Evolutionary conservation across 495 filamentous ascomycete species (phyloP).

Genomic region (Xylaria intraflava): DNA sequence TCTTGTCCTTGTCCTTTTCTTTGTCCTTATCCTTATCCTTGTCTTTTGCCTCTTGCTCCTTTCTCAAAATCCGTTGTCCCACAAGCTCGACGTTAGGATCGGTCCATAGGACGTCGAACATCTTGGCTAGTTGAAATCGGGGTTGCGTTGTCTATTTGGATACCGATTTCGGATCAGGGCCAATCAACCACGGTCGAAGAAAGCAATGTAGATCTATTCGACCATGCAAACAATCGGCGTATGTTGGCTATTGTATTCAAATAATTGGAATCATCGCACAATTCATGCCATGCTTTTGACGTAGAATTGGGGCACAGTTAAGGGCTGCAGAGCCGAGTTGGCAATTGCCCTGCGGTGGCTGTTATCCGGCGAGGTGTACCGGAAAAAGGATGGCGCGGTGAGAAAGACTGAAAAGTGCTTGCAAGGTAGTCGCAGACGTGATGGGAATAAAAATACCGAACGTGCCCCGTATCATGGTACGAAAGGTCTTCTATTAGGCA

Average conservation of each 20-base stretch:
- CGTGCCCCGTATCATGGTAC: neutral
- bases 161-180: no score
- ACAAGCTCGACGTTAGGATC: constrained; percentile 41
- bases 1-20: constrained; percentile 25
- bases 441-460: neutral
- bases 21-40: constrained; percentile 30
- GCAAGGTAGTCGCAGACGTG: neutral
- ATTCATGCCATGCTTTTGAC: neutral
- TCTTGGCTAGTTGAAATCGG: constrained; percentile 16
- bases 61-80: constrained; percentile 36
- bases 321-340: neutral
- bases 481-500: neutral
- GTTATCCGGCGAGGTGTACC: neutral
- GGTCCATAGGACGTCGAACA: constrained; percentile 50
- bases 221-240: neutral
- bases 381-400: neutral
- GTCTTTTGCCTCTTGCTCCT: constrained; percentile 28
- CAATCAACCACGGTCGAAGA: neutral
- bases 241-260: neutral
- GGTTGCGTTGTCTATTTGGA: no score
- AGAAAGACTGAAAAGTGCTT: neutral
- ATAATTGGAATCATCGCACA: neutral
- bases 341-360: neutral
- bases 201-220: neutral
- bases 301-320: neutral